Base-by-base conservation (phyloP, 371 early-diverging fungal species). In the Mucor velutinosus region DNA sequence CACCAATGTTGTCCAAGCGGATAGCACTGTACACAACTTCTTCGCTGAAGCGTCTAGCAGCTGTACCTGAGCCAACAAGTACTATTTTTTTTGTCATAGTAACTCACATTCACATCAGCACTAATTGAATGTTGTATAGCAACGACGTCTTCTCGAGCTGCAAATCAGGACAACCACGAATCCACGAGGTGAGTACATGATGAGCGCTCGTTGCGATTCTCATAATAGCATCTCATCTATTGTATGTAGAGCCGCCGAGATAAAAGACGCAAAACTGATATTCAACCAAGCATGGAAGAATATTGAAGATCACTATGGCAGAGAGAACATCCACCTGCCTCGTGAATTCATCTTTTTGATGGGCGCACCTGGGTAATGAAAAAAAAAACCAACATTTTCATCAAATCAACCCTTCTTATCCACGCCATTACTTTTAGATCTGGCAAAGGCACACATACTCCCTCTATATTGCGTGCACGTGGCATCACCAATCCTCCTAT, bases 271-370 rank as follows among this genome's bases (percentile, higher is more conserved):
- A 35, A 90, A 88, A 59, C 72, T 90, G 32, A 87, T 89, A 47
- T 90, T 90, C 64, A 87, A 88, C 51, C 89, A 90, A 70, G 88
- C 89, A 0, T 90, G 89, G 87, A 87, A 86, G 60, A 86, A 87
- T 61, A 83, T 90, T 55, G 87, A 89, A 56, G 87, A 89, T 41
- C 76, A 77, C 32, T 80, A 84, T 72, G 90, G 90, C 17, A 69
- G 82, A 27, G 86, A 84, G 29, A 86, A 89, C 58, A 82, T 90
- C 66, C 82, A 81, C 56, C 74, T 90, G 25, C 90, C 90, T 35
- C 80, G 86, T 32, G 90, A 90, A 61, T 86, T 90, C 63, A 88
- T 89, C 30, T 90, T 87, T 73, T 71, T 90, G 39, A 90, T 90
- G 90, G 90, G 90, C n/a, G 88, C 89, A 15, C 90, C 90, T 27